Percentiles rank a stretch among this genome's conserved stretches.
Conservation (phyloP, 2,329 filamentous ascomycete genomes). For the Setomelanomma holmii region DNA sequence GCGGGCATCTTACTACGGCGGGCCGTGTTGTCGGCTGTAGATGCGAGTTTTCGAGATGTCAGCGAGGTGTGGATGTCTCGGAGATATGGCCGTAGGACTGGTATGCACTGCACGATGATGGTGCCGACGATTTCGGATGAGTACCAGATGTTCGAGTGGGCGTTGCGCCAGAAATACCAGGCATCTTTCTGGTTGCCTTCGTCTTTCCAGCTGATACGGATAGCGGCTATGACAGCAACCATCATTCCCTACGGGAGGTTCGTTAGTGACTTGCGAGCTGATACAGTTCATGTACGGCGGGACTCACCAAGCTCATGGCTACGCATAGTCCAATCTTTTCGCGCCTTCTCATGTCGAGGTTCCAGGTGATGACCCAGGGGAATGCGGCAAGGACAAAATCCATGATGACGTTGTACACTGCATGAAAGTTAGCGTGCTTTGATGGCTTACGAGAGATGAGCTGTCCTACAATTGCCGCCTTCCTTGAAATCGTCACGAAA, state of each 20-base stretch:
- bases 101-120: conserved; percentile 63
- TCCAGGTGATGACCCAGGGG: conserved; percentile 60
- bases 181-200: conserved; percentile 55
- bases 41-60: conserved; percentile 42
- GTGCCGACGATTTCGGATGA: conserved; percentile 62
- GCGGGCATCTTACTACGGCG: conserved; percentile 22
- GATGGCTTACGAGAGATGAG: no score
- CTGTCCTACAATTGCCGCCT: conserved; percentile 60
- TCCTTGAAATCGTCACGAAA: conserved; percentile 57
- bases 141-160: conserved; percentile 57
- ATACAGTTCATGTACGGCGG: background rate
- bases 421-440: no score
- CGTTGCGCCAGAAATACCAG: conserved; percentile 59
- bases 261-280: no score
- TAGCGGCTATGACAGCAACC: conserved; percentile 57
- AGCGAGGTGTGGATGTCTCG: conserved; percentile 51
- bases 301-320: conserved; percentile 56
- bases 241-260: conserved; percentile 51
- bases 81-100: conserved; percentile 59
- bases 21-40: conserved; percentile 13
- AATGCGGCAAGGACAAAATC: conserved; percentile 60
- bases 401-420: conserved; percentile 64
- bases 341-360: conserved; percentile 55
- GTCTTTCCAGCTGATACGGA: conserved; percentile 60
- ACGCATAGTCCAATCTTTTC: conserved; percentile 61